phyloP scores from a whole-genome alignment of 768 basidiomycete genomes.

The Boletus speciosus region DNA sequence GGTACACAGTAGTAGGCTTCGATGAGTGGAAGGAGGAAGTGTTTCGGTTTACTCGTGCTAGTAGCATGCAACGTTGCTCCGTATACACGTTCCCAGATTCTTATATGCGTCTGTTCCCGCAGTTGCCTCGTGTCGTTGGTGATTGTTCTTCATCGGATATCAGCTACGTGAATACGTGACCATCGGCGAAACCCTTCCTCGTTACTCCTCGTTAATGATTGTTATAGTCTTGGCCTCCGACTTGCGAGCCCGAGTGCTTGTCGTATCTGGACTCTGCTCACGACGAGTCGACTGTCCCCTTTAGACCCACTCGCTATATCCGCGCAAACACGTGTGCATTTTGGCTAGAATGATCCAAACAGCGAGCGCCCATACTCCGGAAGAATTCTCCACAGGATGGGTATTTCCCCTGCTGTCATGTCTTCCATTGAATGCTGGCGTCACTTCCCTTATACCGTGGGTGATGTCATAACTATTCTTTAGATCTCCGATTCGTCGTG shows the following conservation, averaged over 20 bases:
- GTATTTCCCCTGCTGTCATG: constrained; percentile 32
- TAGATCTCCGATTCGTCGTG: constrained; percentile 62
- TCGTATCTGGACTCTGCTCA: neutral
- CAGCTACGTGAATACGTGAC: neutral
- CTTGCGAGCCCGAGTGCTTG: no score
- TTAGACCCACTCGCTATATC: neutral
- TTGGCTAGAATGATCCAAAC: neutral
- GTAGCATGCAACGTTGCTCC: neutral
- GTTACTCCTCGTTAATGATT: neutral
- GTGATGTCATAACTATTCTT: constrained; percentile 62
- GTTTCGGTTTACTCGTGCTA: neutral
- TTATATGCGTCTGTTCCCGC: neutral
- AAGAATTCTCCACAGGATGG: neutral
- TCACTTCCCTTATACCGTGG: constrained; percentile 50
- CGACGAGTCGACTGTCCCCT: no score
- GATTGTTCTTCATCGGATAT: no score
- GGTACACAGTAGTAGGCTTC: neutral
- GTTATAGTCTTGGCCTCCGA: neutral
- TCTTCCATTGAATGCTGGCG: constrained; percentile 72
- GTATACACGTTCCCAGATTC: neutral
- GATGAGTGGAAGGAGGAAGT: neutral
- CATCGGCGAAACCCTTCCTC: neutral
- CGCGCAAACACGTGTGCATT: neutral
- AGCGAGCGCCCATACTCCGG: neutral
- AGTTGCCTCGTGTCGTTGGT: no score